These are phyloP conservation scores for Cordyceps cateniannulata DNA, from an alignment of 2,329 filamentous ascomycete species.

Conservation along the genomic window DNA sequence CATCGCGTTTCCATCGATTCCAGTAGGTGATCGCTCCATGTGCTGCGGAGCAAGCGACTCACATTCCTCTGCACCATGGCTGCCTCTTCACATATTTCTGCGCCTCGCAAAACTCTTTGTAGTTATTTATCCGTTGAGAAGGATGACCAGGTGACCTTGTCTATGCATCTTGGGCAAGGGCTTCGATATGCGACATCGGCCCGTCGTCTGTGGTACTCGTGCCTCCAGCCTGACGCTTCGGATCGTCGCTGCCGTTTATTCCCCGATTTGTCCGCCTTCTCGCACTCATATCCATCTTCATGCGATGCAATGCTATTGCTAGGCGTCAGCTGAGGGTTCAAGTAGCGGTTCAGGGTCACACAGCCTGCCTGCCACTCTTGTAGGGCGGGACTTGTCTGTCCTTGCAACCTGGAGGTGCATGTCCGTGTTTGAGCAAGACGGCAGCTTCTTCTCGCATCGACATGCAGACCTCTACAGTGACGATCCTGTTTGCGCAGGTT, in stretches of 20 bases:
- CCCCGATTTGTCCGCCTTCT: not conserved
- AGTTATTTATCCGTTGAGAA: too few species aligned
- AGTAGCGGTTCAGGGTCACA: not conserved
- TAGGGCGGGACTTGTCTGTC: not conserved
- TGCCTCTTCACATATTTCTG: not conserved
- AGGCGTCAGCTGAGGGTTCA: not conserved
- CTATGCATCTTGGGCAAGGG: not conserved
- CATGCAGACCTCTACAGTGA: not conserved
- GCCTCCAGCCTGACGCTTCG: not conserved
- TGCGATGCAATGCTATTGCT: not conserved
- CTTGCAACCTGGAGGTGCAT: not conserved
- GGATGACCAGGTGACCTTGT: too few species aligned
- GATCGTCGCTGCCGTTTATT: not conserved
- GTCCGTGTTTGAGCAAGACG: not conserved
- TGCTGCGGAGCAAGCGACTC: not conserved
- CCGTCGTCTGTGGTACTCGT: not conserved
- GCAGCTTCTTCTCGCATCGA: not conserved
- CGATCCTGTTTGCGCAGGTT: too few species aligned
- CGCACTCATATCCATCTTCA: not conserved
- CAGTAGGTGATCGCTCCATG: not conserved
- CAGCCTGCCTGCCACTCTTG: not conserved
- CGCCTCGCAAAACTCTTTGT: too few species aligned
- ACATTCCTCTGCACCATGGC: not conserved
- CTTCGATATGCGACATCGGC: not conserved
- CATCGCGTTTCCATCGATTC: not conserved